Evolutionary conservation across 169 alveolate species (phyloP).

Genomic region (Cyclospora cayetanensis): DNA sequence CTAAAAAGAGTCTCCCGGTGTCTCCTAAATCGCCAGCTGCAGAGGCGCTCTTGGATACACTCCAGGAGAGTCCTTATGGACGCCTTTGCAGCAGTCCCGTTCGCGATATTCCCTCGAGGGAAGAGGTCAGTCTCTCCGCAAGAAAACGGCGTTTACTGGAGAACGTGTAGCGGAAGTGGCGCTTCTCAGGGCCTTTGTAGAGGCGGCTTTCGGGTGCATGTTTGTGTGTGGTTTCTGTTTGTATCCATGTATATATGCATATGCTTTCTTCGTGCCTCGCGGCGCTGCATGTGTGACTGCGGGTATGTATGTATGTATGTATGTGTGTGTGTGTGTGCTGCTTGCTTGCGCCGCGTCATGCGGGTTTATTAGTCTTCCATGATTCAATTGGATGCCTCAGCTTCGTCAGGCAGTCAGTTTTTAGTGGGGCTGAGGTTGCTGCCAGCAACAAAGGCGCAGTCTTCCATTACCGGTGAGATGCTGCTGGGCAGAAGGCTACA

Average conservation of each 20-base stretch:
- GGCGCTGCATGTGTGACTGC: not conserved
- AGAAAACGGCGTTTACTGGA: too few species aligned
- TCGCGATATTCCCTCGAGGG: not conserved
- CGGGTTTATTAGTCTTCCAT: not conserved
- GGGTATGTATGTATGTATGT: not conserved
- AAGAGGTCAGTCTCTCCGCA: too few species aligned
- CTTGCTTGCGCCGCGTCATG: not conserved
- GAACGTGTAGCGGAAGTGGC: too few species aligned
- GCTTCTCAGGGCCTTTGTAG: too few species aligned
- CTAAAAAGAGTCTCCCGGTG: too few species aligned
- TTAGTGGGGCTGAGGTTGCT: not conserved
- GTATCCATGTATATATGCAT: not conserved
- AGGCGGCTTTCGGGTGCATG: too few species aligned
- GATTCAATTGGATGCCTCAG: not conserved
- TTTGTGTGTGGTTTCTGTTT: not conserved
- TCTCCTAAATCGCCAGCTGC: too few species aligned
- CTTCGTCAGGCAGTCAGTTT: not conserved
- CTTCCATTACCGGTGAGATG: too few species aligned
- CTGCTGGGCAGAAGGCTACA: too few species aligned
- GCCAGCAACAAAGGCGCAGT: too few species aligned
- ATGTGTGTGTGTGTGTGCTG: not conserved
- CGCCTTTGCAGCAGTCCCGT: constrained; percentile 49
- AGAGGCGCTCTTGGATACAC: not conserved
- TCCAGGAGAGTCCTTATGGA: not conserved
- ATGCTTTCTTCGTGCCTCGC: not conserved